Evolutionary conservation across 179 eudicot species (phyloP).

Genomic region (Spergularia azorica): DNA sequence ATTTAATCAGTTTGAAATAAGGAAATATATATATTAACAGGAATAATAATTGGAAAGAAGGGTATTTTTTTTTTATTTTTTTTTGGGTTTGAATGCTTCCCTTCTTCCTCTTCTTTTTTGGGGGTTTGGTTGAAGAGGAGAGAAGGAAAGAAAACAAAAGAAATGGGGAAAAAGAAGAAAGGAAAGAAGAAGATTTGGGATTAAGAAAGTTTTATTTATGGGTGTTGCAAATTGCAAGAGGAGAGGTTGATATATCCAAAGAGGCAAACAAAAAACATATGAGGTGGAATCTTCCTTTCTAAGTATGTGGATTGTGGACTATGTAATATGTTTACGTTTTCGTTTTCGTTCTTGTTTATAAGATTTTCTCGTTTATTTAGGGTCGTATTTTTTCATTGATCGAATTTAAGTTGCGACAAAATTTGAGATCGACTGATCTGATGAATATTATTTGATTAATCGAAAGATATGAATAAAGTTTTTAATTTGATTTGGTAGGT

Average conservation of each 20-base stretch:
- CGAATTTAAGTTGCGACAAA: too few species aligned
- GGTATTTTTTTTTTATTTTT: not conserved
- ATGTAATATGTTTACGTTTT: too few species aligned
- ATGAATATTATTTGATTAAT: too few species aligned
- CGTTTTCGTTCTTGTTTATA: too few species aligned
- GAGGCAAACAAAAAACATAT: not conserved
- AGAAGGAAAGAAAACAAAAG: constrained; percentile 2
- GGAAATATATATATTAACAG: too few species aligned
- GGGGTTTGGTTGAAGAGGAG: constrained; percentile 1
- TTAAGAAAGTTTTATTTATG: not conserved
- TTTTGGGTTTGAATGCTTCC: not conserved
- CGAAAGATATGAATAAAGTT: too few species aligned
- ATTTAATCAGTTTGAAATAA: too few species aligned
- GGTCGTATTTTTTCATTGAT: too few species aligned
- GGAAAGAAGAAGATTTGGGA: constrained; percentile 13
- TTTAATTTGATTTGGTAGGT: too few species aligned
- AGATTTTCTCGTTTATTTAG: too few species aligned
- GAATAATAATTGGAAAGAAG: not conserved
- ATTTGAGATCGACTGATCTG: too few species aligned
- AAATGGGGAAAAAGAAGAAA: not conserved
- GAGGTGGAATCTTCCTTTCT: not conserved
- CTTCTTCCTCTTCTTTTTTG: constrained; percentile 7
- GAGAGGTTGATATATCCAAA: constrained; percentile 12
- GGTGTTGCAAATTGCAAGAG: constrained; percentile 5
- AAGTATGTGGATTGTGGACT: too few species aligned